phyloP scores from a whole-genome alignment of 139 green algal genomes.

The Closterium sp. region DNA sequence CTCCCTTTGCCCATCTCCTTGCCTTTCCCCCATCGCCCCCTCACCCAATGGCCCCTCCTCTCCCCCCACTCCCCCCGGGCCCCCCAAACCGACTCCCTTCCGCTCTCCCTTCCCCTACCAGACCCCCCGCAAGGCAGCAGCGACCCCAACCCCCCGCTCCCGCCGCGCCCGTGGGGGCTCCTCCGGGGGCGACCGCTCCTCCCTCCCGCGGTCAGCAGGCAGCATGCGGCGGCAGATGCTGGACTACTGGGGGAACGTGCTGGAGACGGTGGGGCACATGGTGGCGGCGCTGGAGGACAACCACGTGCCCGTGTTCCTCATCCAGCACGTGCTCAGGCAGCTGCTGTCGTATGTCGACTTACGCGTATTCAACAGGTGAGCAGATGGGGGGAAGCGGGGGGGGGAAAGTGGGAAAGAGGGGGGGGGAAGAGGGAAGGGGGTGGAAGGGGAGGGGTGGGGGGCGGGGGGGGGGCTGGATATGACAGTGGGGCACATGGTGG shows the following conservation, averaged over 20 bases:
- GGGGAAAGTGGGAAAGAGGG: no score
- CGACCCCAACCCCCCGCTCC: not conserved
- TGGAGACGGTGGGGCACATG: not conserved
- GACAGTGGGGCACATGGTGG: not conserved
- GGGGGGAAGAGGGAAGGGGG: no score
- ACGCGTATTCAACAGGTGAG: constrained; percentile 1
- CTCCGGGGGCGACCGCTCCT: not conserved
- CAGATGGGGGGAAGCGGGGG: not conserved
- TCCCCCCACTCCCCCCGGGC: not conserved
- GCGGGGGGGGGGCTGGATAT: no score
- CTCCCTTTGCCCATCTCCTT: no score
- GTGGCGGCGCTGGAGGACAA: not conserved
- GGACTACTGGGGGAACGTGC: constrained; percentile 4
- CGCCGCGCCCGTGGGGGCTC: not conserved
- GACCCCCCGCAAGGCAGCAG: not conserved
- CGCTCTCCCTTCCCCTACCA: not conserved
- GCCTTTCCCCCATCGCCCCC: no score
- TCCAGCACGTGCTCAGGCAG: not conserved
- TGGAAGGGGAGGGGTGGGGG: no score
- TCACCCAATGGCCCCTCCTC: not conserved
- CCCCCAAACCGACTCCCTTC: not conserved
- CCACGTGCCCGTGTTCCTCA: not conserved
- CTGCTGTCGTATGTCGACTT: not conserved
- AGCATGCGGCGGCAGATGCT: constrained; percentile 9
- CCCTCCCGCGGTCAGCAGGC: not conserved